These are phyloP conservation scores for Vitis hybrid DNA, from an alignment of 177 flowering plant genomes.

Conservation along the genomic window DNA sequence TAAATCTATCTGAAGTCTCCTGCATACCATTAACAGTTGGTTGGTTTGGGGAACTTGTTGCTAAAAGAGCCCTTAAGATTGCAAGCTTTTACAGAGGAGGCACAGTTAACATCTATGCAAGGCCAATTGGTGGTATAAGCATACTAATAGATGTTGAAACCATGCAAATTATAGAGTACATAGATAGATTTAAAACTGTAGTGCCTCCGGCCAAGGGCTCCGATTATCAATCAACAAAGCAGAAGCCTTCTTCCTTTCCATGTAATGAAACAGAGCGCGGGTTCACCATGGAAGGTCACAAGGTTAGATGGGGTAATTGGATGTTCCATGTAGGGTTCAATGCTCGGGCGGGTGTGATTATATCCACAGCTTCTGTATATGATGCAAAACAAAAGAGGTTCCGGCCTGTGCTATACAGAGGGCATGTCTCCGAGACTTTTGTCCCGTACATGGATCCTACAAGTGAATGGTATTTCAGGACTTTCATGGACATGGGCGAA, in stretches of 20 bases:
- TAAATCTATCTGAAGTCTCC: too few species aligned
- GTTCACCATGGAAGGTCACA: conserved; percentile 25
- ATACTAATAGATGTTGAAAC: conserved; percentile 42
- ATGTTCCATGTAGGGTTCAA: conserved; percentile 46
- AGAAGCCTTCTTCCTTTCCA: conserved; percentile 8
- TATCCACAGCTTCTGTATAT: conserved; percentile 46
- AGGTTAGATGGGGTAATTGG: conserved; percentile 56
- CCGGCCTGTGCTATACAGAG: conserved; percentile 48
- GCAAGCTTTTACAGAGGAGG: neutral
- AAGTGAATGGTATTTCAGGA: conserved; percentile 50
- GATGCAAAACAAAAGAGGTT: conserved; percentile 22
- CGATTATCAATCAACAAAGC: conserved; percentile 25
- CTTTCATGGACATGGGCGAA: conserved; percentile 59
- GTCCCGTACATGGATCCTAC: conserved; percentile 70
- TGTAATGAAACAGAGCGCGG: conserved; percentile 17
- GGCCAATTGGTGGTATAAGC: conserved; percentile 48
- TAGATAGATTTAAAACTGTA: conserved; percentile 30
- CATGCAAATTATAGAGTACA: conserved; percentile 28
- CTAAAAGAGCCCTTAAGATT: too few species aligned
- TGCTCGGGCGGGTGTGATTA: conserved; percentile 45
- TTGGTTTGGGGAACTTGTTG: too few species aligned
- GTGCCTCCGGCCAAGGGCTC: conserved; percentile 46
- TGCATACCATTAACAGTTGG: too few species aligned
- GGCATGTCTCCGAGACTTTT: conserved; percentile 55
- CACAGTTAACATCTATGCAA: too few species aligned